Conservation (phyloP, 176 grass and related monocot species). For the Carex scoparia region DNA sequence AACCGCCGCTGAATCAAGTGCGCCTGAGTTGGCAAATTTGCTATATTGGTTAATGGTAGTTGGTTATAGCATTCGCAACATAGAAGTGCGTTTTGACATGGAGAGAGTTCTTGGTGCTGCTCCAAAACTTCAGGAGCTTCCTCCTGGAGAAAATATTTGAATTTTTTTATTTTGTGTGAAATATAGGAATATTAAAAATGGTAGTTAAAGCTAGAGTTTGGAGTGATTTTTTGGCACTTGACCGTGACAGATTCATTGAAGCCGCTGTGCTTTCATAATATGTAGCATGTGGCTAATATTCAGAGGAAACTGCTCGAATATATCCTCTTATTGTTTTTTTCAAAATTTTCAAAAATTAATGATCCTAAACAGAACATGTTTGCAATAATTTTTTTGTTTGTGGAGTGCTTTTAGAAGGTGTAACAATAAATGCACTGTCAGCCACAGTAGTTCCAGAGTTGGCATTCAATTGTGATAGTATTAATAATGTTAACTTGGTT, state of each 20-base stretch:
- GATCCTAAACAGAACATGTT: background rate
- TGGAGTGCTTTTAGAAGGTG: background rate
- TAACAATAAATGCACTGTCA: background rate
- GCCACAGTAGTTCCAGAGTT: background rate
- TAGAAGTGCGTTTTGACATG: slow-evolving; percentile 94
- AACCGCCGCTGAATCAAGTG: slow-evolving; percentile 61
- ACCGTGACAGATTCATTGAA: background rate
- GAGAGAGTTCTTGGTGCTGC: slow-evolving; percentile 67
- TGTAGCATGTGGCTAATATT: background rate
- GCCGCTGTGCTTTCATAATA: background rate
- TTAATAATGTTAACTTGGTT: background rate
- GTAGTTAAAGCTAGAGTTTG: background rate
- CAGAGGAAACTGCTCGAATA: background rate
- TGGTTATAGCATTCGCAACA: slow-evolving; percentile 88
- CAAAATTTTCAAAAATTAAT: background rate
- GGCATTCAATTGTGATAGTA: background rate
- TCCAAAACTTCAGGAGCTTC: slow-evolving; percentile 56
- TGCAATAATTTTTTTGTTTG: background rate
- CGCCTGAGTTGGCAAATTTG: slow-evolving; percentile 66
- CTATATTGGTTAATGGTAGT: slow-evolving; percentile 91
- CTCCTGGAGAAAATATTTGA: slow-evolving; percentile 62
- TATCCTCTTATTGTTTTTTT: background rate
- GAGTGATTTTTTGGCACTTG: background rate
- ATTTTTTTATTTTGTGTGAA: background rate
- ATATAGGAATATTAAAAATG: slow-evolving; percentile 1